A percentile compares a stretch with the other conserved stretches of the same genome.
phyloP scores from a whole-genome alignment of 2,329 filamentous ascomycete genomes.

The Allantophomopsis cytisporea region DNA sequence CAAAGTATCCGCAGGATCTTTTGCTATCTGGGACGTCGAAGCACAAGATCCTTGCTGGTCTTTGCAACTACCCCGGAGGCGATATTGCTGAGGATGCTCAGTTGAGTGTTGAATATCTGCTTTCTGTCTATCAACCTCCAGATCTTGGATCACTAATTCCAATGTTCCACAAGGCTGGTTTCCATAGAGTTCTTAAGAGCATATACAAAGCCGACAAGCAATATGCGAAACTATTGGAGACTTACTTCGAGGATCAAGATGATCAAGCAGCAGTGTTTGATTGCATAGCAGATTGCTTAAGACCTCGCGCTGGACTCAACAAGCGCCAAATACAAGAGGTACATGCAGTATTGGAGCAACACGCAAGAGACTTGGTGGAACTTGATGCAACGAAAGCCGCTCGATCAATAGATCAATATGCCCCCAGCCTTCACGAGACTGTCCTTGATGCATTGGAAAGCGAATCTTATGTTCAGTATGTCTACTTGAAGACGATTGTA shows the following conservation, averaged over 20 bases:
- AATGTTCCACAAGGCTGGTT: slow-evolving; percentile 64
- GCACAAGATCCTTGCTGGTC: slow-evolving; percentile 63
- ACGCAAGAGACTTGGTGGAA: slow-evolving; percentile 40
- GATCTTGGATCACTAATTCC: slow-evolving; percentile 66
- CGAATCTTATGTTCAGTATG: slow-evolving; percentile 42
- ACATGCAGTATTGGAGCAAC: slow-evolving; percentile 41
- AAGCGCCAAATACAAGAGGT: slow-evolving; percentile 64
- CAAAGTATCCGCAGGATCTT: slow-evolving; percentile 94
- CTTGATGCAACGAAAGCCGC: slow-evolving; percentile 44
- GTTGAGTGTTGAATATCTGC: slow-evolving; percentile 87
- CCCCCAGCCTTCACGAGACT: slow-evolving; percentile 37
- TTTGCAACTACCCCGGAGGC: slow-evolving; percentile 72
- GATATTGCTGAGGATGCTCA: slow-evolving; percentile 88
- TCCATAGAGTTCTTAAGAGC: slow-evolving; percentile 84
- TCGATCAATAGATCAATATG: slow-evolving; percentile 37
- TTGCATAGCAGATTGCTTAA: slow-evolving; percentile 64
- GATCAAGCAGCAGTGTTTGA: slow-evolving; percentile 66
- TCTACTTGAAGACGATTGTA: slow-evolving; percentile 56
- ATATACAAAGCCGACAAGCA: slow-evolving; percentile 71
- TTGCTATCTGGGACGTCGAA: slow-evolving; percentile 78
- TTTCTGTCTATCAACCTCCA: slow-evolving; percentile 86
- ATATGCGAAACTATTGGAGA: slow-evolving; percentile 63
- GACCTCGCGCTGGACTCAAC: slow-evolving; percentile 44
- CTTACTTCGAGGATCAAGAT: slow-evolving; percentile 75
- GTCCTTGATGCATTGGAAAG: slow-evolving; percentile 40